Percentiles rank a stretch among this genome's conserved stretches.
Conservation (phyloP, 1,284 basidiomycete species). For the Austropuccinia psidii region DNA sequence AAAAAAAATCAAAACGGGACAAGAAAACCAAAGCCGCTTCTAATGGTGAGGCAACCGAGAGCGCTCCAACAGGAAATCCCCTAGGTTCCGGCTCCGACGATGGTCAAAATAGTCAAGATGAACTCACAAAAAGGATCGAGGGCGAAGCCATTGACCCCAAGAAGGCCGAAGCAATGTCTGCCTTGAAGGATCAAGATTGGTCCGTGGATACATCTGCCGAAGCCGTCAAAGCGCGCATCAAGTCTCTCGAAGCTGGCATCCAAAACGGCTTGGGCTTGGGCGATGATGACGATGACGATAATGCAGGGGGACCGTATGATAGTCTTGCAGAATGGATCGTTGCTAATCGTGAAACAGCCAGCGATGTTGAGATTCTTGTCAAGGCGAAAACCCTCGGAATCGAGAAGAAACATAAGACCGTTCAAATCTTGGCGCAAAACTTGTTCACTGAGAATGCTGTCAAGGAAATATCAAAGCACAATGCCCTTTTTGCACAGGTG, state of each 20-base stretch:
- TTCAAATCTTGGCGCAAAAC: slow-evolving; percentile 76
- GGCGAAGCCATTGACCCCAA: slow-evolving; percentile 46
- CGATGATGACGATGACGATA: slow-evolving; percentile 66
- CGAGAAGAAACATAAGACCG: slow-evolving; percentile 89
- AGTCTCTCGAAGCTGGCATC: slow-evolving; percentile 64
- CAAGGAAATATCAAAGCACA: slow-evolving; percentile 64
- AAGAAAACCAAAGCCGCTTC: slow-evolving; percentile 53
- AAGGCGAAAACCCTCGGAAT: slow-evolving; percentile 87
- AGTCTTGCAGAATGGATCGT: slow-evolving; percentile 78
- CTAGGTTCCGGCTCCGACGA: slow-evolving; percentile 38
- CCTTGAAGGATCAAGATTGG: slow-evolving; percentile 58
- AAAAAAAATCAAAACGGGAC: slow-evolving; percentile 48
- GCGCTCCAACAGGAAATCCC: too few relatives aligned
- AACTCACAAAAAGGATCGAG: slow-evolving; percentile 54
- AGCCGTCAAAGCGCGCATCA: slow-evolving; percentile 77
- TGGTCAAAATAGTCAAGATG: slow-evolving; percentile 49
- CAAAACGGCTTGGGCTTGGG: slow-evolving; percentile 53
- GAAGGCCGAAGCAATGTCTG: slow-evolving; percentile 53
- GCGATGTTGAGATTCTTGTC: slow-evolving; percentile 63
- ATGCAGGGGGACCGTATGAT: slow-evolving; percentile 73
- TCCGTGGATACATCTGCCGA: slow-evolving; percentile 83
- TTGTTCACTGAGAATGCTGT: slow-evolving; percentile 73
- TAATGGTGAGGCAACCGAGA: slow-evolving; percentile 42
- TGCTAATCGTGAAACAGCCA: slow-evolving; percentile 60
- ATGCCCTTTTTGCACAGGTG: slow-evolving; percentile 73